Evolutionary conservation across 352 stramenopile species (phyloP).

Genomic region (Globisporangium carolinianum): DNA sequence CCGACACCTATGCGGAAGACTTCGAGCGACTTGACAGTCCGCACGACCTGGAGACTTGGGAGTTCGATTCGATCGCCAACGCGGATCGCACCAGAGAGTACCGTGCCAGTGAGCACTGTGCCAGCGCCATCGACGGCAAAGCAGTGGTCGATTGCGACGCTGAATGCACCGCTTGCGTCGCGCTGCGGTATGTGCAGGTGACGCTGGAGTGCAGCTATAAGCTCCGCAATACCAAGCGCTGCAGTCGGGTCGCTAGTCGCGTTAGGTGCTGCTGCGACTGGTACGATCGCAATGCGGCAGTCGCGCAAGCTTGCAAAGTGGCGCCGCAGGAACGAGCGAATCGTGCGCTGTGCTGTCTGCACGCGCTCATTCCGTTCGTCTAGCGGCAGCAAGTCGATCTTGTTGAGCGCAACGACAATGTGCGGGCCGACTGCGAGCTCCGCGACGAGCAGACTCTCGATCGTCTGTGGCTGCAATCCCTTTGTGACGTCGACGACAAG

Average conservation of each 20-base stretch:
- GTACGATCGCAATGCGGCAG: slow-evolving; percentile 68
- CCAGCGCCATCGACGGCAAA: slow-evolving; percentile 97
- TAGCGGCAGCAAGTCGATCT: slow-evolving; percentile 92
- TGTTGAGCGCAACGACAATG: slow-evolving; percentile 95
- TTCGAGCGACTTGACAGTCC: slow-evolving; percentile 98
- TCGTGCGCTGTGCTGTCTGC: slow-evolving; percentile 50
- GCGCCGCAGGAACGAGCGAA: slow-evolving; percentile 32
- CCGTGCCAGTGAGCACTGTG: slow-evolving; percentile 95
- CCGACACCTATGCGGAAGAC: slow-evolving; percentile 93
- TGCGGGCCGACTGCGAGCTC: slow-evolving; percentile 86
- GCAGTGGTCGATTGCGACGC: slow-evolving; percentile 96
- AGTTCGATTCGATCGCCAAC: slow-evolving; percentile 95
- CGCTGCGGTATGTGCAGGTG: slow-evolving; percentile 35
- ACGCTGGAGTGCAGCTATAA: slow-evolving; percentile 37
- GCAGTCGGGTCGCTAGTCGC: not conserved
- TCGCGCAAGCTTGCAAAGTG: slow-evolving; percentile 11
- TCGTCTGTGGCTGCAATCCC: slow-evolving; percentile 97
- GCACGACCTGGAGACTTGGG: slow-evolving; percentile 63
- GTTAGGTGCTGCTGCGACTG: slow-evolving; percentile 51
- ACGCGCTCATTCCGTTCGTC: slow-evolving; percentile 54
- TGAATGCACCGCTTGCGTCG: slow-evolving; percentile 63
- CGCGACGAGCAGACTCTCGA: slow-evolving; percentile 96
- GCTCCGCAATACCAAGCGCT: slow-evolving; percentile 59
- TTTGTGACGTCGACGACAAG: slow-evolving; percentile 96
- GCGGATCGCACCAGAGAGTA: slow-evolving; percentile 78